phyloP scores from a whole-genome alignment of 2,329 filamentous ascomycete species.

The Aureobasidium vineae region DNA sequence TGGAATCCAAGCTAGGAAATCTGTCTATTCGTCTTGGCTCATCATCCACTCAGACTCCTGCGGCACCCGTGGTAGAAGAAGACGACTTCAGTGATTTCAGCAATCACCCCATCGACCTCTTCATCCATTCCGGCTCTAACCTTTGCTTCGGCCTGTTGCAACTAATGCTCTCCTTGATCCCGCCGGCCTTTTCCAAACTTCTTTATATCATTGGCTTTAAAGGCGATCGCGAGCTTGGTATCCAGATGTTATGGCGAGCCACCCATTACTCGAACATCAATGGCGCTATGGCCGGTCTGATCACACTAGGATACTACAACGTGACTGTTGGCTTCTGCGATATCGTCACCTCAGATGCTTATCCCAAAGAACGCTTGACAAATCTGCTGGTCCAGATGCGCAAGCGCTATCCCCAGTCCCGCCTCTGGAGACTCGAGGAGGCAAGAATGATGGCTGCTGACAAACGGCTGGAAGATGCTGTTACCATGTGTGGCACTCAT shows the following conservation, averaged over 20 bases:
- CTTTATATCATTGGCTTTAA: slow-evolving; percentile 87
- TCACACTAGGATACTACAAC: slow-evolving; percentile 84
- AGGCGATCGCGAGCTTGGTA: slow-evolving; percentile 78
- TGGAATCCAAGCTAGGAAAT: slow-evolving; percentile 31
- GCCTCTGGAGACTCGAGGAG: slow-evolving; percentile 86
- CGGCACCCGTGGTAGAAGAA: slow-evolving; percentile 42
- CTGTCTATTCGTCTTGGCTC: slow-evolving; percentile 11
- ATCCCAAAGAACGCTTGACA: slow-evolving; percentile 67
- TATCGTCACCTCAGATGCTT: slow-evolving; percentile 68
- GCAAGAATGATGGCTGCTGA: slow-evolving; percentile 70
- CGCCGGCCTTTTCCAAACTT: slow-evolving; percentile 83
- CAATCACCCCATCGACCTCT: slow-evolving; percentile 72
- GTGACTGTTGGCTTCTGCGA: slow-evolving; percentile 82
- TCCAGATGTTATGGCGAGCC: slow-evolving; percentile 86
- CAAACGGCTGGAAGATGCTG: slow-evolving; percentile 63
- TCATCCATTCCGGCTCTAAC: slow-evolving; percentile 83
- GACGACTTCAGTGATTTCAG: slow-evolving; percentile 64
- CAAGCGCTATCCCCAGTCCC: slow-evolving; percentile 71
- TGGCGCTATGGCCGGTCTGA: slow-evolving; percentile 81
- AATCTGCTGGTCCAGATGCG: slow-evolving; percentile 72
- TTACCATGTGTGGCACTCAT: slow-evolving; percentile 55
- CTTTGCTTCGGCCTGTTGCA: slow-evolving; percentile 87
- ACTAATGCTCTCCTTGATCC: slow-evolving; percentile 87
- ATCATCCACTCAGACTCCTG: background rate
- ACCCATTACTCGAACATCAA: slow-evolving; percentile 82